Evolutionary conservation across 371 early-diverging fungal species (phyloP).

Genomic region (Syncephalastrum monosporum): DNA sequence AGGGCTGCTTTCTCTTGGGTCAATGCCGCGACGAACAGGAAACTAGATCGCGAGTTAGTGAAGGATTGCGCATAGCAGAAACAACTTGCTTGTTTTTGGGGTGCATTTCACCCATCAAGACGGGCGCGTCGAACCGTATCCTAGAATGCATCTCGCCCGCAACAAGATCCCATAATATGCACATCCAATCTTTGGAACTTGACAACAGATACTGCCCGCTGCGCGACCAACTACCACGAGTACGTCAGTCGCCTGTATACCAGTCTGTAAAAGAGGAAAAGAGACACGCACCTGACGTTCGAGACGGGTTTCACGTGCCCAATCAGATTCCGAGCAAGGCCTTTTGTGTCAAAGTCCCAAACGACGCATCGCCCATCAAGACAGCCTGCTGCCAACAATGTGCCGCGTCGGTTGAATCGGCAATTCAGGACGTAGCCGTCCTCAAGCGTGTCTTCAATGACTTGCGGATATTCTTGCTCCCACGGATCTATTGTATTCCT

Average conservation of each 20-base stretch:
- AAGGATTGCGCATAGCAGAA: background rate
- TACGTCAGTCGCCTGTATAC: background rate
- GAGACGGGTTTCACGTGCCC: constrained; percentile 76
- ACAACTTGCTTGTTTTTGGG: constrained; percentile 61
- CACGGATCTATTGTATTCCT: constrained; percentile 64
- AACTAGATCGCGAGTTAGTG: constrained; percentile 23
- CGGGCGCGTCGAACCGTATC: constrained; percentile 66
- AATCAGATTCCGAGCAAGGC: constrained; percentile 64
- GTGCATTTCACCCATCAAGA: constrained; percentile 70
- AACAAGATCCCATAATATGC: constrained; percentile 86
- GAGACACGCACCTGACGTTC: constrained; percentile 66
- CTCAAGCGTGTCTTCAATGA: constrained; percentile 76
- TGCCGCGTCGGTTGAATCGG: constrained; percentile 72
- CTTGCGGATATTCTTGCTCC: constrained; percentile 82
- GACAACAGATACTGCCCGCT: constrained; percentile 70
- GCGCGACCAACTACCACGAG: constrained; percentile 60
- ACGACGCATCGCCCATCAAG: constrained; percentile 81
- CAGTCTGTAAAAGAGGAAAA: background rate
- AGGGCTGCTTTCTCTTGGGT: constrained; percentile 52
- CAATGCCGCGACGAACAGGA: constrained; percentile 55
- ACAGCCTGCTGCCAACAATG: constrained; percentile 77
- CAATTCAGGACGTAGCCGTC: constrained; percentile 69
- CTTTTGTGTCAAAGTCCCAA: constrained; percentile 87
- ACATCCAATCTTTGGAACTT: constrained; percentile 76
- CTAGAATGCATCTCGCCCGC: constrained; percentile 49